These are phyloP conservation scores for Myriosclerotinia scirpicola DNA, from an alignment of 2,329 filamentous ascomycete species.

Conservation along the genomic window DNA sequence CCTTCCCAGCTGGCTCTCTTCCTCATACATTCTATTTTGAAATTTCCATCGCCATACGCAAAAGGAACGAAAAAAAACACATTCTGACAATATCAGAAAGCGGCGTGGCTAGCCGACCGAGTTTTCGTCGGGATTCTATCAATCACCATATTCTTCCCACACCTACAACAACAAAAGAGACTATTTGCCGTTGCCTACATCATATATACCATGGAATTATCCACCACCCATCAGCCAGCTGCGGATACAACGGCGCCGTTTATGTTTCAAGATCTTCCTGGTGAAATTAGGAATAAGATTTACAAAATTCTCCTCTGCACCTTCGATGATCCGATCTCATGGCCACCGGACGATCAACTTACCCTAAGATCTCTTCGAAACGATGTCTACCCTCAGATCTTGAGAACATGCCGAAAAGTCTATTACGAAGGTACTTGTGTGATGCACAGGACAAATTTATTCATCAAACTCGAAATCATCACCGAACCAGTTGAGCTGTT, in stretches of 20 bases:
- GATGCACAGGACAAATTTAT: not conserved
- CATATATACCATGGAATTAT: not conserved
- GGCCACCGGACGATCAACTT: not conserved
- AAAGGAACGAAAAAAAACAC: no score
- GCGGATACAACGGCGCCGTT: not conserved
- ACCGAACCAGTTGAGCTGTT: not conserved
- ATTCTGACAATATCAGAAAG: not conserved
- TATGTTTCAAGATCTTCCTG: not conserved
- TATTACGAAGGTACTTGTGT: not conserved
- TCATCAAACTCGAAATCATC: not conserved
- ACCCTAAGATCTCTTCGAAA: not conserved
- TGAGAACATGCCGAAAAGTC: constrained; percentile 5
- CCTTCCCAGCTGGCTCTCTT: no score
- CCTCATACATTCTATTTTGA: not conserved
- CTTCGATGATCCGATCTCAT: not conserved
- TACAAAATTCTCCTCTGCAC: not conserved
- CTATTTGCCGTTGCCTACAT: not conserved
- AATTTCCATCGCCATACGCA: not conserved
- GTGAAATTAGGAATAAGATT: not conserved
- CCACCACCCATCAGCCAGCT: not conserved
- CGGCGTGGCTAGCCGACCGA: no score
- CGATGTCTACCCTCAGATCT: not conserved
- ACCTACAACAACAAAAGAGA: not conserved
- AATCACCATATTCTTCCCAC: not conserved
- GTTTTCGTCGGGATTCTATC: no score